Percentiles rank a stretch among this genome's conserved stretches.
These are phyloP conservation scores for Podosphaera fusca DNA, from an alignment of 2,329 filamentous ascomycete genomes.

Conservation along the genomic window DNA sequence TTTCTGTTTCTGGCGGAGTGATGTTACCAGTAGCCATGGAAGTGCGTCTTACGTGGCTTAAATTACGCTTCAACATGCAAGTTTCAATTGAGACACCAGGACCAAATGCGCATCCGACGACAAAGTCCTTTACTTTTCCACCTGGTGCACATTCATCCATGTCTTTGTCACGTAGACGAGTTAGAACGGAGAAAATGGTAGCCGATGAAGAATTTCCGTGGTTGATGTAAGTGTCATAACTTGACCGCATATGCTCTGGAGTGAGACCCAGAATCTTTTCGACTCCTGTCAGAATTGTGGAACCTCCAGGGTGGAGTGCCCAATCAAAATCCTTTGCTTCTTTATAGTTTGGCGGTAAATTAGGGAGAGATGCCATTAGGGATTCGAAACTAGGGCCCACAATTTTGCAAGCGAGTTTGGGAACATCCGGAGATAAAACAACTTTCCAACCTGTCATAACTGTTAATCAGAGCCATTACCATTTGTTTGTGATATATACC, in stretches of 20 bases:
- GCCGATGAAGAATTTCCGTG: constrained; percentile 48
- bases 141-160: constrained; percentile 33
- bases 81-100: constrained; percentile 47
- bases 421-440: constrained; percentile 36
- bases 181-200: constrained; percentile 44
- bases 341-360: constrained; percentile 23
- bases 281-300: constrained; percentile 40
- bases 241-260: constrained; percentile 43
- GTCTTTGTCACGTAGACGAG: constrained; percentile 33
- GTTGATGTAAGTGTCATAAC: constrained; percentile 43
- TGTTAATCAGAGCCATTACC: background rate
- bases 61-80: constrained; percentile 31
- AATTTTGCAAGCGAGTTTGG: constrained; percentile 27
- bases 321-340: constrained; percentile 40
- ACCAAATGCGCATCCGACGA: constrained; percentile 47
- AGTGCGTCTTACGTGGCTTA: constrained; percentile 10
- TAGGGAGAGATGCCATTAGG: constrained; percentile 25
- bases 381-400: constrained; percentile 31
- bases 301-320: constrained; percentile 49
- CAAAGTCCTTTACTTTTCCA: constrained; percentile 28
- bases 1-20: constrained; percentile 15
- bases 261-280: constrained; percentile 32
- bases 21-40: constrained; percentile 9
- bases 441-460: constrained; percentile 36
- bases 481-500: constrained; percentile 20